Evolutionary conservation across 352 stramenopile species (phyloP), one percentile per base, ranked within the genome.

Genomic region (Peronospora farinosa): DNA sequence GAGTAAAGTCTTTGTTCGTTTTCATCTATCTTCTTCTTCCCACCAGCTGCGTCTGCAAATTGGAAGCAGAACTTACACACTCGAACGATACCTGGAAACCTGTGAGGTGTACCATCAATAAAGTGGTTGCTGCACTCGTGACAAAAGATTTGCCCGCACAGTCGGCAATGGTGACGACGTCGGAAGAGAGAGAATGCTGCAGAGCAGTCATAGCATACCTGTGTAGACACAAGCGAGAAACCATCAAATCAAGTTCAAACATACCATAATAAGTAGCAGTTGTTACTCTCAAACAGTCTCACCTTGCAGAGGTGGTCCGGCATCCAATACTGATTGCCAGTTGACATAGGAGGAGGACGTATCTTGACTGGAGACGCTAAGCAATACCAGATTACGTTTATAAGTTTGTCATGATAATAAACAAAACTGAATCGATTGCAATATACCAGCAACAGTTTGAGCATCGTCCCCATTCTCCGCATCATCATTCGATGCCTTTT

Each of bases 61-160:
- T 64, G 55, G 17, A 68, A 60, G 41, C 83, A 94, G 33, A 88
- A 86, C 17, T 84, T 83, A 57, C 83, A 94, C 30, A 91, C 75
- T 38, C 83, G 83, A 54, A 92, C 70, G 11, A 64, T 47, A 0
- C 72, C 67, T 11, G 54, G 57, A 35, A 87, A 83, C 0, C 74
- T 78, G 32, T 90, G 71, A 19, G 63, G 46, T 11, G 53, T 49
- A 32, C 77, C 74, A n/a, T 89, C 64, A 16, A 92, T 70, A 30
- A 90, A 89, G 23, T 82, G 65, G 44, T 76, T 77, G 50, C 83
- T 92, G 67, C 83, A 94, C 32, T 86, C 70, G 54, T 88, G 74
- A 46, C 83, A 94, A 35, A 91, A 94, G 47, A 94, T 92, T 60
- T 87, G 75, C 3, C 83, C 83, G 27, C 83, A 94, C 1, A 90